Conservation (phyloP, 371 early-diverging fungal species). For the Conidiobolus incongruus region DNA sequence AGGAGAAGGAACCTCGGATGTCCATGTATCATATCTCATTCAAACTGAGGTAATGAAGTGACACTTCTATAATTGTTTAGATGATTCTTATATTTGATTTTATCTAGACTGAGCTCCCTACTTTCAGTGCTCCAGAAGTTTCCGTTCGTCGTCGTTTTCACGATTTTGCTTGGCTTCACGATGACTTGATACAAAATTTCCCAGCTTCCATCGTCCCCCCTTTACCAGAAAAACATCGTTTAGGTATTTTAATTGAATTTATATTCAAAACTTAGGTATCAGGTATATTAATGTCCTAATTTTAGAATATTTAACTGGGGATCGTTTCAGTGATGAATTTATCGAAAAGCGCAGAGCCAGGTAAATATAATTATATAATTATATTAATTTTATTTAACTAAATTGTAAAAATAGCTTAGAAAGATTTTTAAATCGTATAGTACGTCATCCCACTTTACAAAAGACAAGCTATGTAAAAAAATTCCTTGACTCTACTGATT, state of each 20-base stretch:
- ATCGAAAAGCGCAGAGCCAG: conserved; percentile 52
- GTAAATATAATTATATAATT: conserved; percentile 8
- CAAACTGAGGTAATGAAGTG: conserved; percentile 30
- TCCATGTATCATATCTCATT: conserved; percentile 62
- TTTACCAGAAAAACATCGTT: conserved; percentile 72
- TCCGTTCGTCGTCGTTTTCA: conserved; percentile 68
- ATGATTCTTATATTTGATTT: not conserved
- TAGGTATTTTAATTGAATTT: conserved; percentile 22
- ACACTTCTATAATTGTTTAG: not conserved
- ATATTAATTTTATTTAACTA: too few species aligned
- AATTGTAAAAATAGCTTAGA: conserved; percentile 44
- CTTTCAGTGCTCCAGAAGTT: conserved; percentile 18
- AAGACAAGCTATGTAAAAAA: conserved; percentile 33
- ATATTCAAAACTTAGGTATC: not conserved
- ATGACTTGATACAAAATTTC: conserved; percentile 39
- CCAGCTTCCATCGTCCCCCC: conserved; percentile 74
- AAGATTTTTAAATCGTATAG: conserved; percentile 56
- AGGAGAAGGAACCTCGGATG: conserved; percentile 50
- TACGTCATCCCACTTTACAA: conserved; percentile 72
- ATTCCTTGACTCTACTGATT: conserved; percentile 65
- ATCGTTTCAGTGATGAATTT: conserved; percentile 74
- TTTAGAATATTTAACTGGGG: conserved; percentile 80
- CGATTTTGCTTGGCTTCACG: conserved; percentile 80
- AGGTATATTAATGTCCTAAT: not conserved
- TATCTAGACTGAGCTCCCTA: conserved; percentile 24